Conservation (phyloP, 2,329 filamentous ascomycete species). For the Apiospora koreana region DNA sequence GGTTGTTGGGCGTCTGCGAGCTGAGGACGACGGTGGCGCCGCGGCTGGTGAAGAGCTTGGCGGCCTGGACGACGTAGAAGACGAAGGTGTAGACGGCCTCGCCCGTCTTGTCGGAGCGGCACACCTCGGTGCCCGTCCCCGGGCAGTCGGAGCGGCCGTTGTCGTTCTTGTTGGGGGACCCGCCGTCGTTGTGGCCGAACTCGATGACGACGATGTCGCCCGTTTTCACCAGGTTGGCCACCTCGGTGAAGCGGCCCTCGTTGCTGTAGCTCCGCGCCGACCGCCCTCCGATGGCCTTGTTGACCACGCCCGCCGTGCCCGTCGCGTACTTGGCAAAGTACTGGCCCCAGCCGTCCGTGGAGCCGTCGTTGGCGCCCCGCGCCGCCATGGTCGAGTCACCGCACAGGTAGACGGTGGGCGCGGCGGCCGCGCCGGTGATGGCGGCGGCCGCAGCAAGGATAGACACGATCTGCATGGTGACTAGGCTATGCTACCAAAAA, state of each 20-base stretch:
- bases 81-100: conserved; percentile 33
- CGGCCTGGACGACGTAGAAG: conserved; percentile 28
- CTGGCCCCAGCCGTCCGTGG: conserved; percentile 58
- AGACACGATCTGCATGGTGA: background rate
- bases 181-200: conserved; percentile 72
- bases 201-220: conserved; percentile 69
- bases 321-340: conserved; percentile 52
- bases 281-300: conserved; percentile 63
- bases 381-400: conserved; percentile 58
- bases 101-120: conserved; percentile 37
- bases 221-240: conserved; percentile 48
- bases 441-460: background rate
- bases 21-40: conserved; percentile 63
- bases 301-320: conserved; percentile 45
- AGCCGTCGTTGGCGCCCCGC: conserved; percentile 37
- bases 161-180: conserved; percentile 51
- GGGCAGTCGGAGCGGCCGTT: conserved; percentile 62
- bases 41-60: conserved; percentile 42
- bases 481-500: background rate
- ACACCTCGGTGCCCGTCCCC: conserved; percentile 53
- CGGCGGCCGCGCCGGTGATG: conserved; percentile 14
- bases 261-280: conserved; percentile 63
- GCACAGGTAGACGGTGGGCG: conserved; percentile 47
- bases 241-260: conserved; percentile 60
- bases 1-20: conserved; percentile 61